Base-by-base conservation (phyloP, 352 stramenopile genomes). In the Pythium brassicae region DNA sequence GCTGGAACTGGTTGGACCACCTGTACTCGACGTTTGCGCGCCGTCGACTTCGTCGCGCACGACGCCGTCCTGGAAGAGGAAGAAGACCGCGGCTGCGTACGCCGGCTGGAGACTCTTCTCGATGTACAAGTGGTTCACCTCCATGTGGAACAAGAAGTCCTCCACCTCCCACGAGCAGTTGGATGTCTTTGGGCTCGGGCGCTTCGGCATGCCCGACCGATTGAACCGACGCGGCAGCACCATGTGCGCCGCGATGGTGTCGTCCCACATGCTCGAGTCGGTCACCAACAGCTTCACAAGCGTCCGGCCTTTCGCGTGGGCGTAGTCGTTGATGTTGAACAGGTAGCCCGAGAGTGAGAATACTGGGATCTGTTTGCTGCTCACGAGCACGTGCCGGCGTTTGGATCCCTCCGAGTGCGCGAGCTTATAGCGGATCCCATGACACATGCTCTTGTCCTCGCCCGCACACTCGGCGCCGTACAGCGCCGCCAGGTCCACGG, bases 1-100 rank as follows among this genome's bases (percentile, higher is more conserved):
- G 1, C 6, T 19, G 19, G 40, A 10, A 11, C 0, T 9, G 9
- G 1, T 0, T 20, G 8, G 3, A 14, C 19, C 4, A 15, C 19
- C 39, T 9, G 5, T 15, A 4, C 2, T n/a, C 4, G 39, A 3
- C 1, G 39, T 6, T 9, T 23, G 6, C 12, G 12, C 39, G 39
- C n/a, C 39, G 19, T 45, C n/a, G 40, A 45, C 40, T 45, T 45
- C 34, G 23, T 62, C 39, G 10, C 51, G 47, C 19, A 57, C 51
- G 5, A 72, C 62, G 12, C 68, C 75, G 49, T 69, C 56, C 39
- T 83, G 74, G 20, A 83, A 76, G n/a, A 83, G 50, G 68, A 72
- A 85, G 57, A 81, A 77, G 8, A 78, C n/a, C 6, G 65, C 69
- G 0, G 75, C 71, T 29, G 61, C 56, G 45, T 75, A 80, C 9